Conservation (phyloP, 2,329 filamentous ascomycete genomes). For the Penicillium sp. region DNA sequence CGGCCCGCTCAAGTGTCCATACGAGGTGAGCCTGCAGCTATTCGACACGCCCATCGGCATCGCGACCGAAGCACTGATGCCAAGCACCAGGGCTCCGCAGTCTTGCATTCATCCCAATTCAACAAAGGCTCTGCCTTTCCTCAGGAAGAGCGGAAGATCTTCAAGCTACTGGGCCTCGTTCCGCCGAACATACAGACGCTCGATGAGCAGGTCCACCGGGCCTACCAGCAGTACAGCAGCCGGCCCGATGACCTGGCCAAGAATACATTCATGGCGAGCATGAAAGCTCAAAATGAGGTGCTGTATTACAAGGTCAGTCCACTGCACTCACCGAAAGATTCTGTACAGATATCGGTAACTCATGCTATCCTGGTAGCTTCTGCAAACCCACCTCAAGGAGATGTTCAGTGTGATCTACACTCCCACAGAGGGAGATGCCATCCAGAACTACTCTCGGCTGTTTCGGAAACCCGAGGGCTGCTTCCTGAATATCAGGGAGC, state of each 20-base stretch:
- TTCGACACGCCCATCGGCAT: neutral
- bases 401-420: conserved; percentile 93
- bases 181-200: conserved; percentile 70
- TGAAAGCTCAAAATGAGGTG: conserved; percentile 83
- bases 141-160: conserved; percentile 62
- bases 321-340: neutral
- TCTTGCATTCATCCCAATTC: conserved; percentile 65
- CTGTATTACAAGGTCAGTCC: conserved; percentile 67
- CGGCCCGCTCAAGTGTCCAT: conserved; percentile 32
- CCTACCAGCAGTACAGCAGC: conserved; percentile 73
- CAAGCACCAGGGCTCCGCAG: conserved; percentile 16
- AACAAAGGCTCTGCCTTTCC: conserved; percentile 84
- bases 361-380: conserved; percentile 56
- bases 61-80: neutral
- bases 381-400: conserved; percentile 74
- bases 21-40: conserved; percentile 20
- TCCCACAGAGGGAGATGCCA: conserved; percentile 84
- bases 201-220: conserved; percentile 71
- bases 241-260: conserved; percentile 67
- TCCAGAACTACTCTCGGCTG: conserved; percentile 74
- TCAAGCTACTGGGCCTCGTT: conserved; percentile 70
- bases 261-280: conserved; percentile 81
- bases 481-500: conserved; percentile 71
- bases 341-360: neutral
- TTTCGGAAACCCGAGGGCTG: conserved; percentile 78